Base-by-base conservation (phyloP, 2,329 filamentous ascomycete species). In the Sclerotinia subarctica region DNA sequence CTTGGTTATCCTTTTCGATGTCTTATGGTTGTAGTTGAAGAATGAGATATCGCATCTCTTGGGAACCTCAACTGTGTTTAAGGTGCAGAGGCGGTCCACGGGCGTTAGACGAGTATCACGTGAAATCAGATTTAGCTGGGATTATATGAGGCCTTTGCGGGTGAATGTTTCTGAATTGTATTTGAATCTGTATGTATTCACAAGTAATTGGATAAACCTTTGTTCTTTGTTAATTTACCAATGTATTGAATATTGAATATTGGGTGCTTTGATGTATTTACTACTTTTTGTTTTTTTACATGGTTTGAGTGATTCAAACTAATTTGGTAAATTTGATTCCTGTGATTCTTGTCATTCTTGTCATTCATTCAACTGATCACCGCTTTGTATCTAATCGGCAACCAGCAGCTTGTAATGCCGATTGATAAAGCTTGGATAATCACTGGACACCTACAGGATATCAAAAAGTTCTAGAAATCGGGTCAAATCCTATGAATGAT, bases 61-160 rank as follows among this genome's bases (percentile, higher is more conserved):
- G 15, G 54, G 64, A 53, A 67, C 56, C 58, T 62, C 65, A 67
- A 67, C 57, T 56, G 59, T 63, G 65, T 63, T 67, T 67, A 67
- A 67, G 65, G 52, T 67, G 57, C 59, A 62, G 47, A 67, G 65
- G 65, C 65, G 65, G 65, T 67, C 56, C 56, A 62, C 65, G 64
- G 52, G 64, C 52, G 53, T 63, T 67, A 67, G 65, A 63, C 65
- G 65, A 67, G 57, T 35, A 42, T 63, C 65, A 67, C 65, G 65
- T 67, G 65, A 63, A 42, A 35, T 38, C 13, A 26, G 46, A 32
- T 7, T 29, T 44, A 21, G 29, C 32, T 15, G 26, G 29, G 56
- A 66, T 47, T n/a, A 42, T n/a, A 42, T 63, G 42, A 63, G 44
- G 38, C 26, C 19, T 29, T 35, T 62, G 59, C 42, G 17, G 21